These are phyloP conservation scores for Nephelium lappaceum DNA, from an alignment of 345 rosid genomes.

Conservation along the genomic window DNA sequence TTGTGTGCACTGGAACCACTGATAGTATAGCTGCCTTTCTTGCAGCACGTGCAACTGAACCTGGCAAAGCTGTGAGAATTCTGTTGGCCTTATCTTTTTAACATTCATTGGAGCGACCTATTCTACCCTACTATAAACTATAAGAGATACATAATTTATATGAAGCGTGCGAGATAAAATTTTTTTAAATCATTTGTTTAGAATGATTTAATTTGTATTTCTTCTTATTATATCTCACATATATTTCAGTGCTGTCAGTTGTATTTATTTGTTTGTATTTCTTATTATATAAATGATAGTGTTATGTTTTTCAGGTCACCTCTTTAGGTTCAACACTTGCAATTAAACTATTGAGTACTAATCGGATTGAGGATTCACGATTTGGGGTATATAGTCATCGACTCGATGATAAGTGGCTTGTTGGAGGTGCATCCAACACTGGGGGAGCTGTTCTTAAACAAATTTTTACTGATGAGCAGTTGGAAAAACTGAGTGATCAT, in stretches of 20 bases:
- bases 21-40: conserved; percentile 98
- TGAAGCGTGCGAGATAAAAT: background rate
- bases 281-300: background rate
- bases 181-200: background rate
- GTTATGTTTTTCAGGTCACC: conserved; percentile 58
- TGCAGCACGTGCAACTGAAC: conserved; percentile 79
- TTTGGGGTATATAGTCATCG: conserved; percentile 96
- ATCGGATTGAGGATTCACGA: conserved; percentile 85
- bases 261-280: too few species aligned
- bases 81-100: conserved; percentile 17
- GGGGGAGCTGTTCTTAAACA: conserved; percentile 94
- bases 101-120: conserved; percentile 2
- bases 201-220: background rate
- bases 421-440: conserved; percentile 97
- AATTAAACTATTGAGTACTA: conserved; percentile 79
- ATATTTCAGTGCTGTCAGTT: background rate
- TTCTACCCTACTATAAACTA: background rate
- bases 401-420: conserved; percentile 94
- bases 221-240: background rate
- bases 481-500: conserved; percentile 63
- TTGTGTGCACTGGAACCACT: conserved; percentile 85
- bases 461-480: conserved; percentile 70
- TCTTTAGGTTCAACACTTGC: conserved; percentile 95
- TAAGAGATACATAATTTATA: background rate
- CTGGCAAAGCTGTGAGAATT: conserved; percentile 83